phyloP scores from a whole-genome alignment of 176 grass and related monocot genomes.

The Oropetium thomaeum region DNA sequence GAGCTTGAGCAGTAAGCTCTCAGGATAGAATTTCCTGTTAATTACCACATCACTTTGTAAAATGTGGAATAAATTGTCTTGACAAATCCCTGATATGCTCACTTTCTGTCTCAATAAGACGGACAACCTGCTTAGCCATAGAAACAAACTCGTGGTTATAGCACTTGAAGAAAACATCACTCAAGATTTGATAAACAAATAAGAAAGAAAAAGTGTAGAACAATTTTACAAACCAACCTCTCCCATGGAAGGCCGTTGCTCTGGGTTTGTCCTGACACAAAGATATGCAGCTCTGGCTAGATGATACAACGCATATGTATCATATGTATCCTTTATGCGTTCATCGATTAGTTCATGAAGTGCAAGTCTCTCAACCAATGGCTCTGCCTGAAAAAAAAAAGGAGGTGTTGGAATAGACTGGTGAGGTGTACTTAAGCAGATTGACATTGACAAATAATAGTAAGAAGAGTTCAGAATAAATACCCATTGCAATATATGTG shows the following conservation, averaged over 20 bases:
- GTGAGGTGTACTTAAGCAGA: neutral
- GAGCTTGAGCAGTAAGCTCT: too few species aligned
- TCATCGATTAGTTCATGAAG: slow-evolving; percentile 64
- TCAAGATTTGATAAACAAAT: neutral
- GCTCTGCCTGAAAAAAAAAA: slow-evolving; percentile 46
- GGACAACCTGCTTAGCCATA: slow-evolving; percentile 42
- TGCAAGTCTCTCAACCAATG: slow-evolving; percentile 62
- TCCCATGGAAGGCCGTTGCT: slow-evolving; percentile 64
- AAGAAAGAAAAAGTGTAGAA: neutral
- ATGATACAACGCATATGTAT: slow-evolving; percentile 54
- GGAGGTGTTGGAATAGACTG: neutral
- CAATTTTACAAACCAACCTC: slow-evolving; percentile 38
- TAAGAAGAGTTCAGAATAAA: slow-evolving; percentile 18
- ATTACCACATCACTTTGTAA: slow-evolving; percentile 35
- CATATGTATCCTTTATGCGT: slow-evolving; percentile 52
- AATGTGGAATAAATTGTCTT: slow-evolving; percentile 58
- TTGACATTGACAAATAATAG: neutral
- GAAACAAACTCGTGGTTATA: neutral
- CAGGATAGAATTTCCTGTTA: neutral
- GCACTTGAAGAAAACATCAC: neutral
- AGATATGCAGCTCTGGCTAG: slow-evolving; percentile 63
- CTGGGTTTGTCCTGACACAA: slow-evolving; percentile 65
- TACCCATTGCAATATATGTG: slow-evolving; percentile 71
- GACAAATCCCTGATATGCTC: slow-evolving; percentile 54
- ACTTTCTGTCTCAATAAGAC: slow-evolving; percentile 57